Evolutionary conservation across 768 basidiomycete species (phyloP), one percentile per base, ranked within the genome.

Genomic region (Floccularia luteovirens): DNA sequence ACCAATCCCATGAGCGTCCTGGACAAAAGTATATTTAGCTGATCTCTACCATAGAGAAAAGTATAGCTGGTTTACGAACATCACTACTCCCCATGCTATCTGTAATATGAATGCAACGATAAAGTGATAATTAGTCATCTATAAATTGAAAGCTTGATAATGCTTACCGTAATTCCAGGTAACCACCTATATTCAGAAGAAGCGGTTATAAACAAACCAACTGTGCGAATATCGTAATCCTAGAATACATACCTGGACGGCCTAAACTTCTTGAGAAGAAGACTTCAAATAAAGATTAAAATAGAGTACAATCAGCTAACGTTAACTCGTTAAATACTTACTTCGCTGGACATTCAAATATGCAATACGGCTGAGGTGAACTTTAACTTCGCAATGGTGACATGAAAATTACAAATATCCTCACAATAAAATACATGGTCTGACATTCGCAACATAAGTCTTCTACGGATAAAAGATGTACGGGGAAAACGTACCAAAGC

Each of bases 261-360:
- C 21, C 75, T 69, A 49, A 82, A 68, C 25, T 66, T 69, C 52
- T 82, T 82, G 22, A 84, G 59, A 4, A 80, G 71, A 31, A 81
- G 53, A 38, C 70, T 72, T 42, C 16, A 19, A 42, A 23, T 20
- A 4, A 21, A 24, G 22, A 31, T 42, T 11, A 49, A 25, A 22
- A n/a, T 31, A 36, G 38, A 39, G 19, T 48, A 49, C 50, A 38
- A 32, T 42, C 14, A 22, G 16, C n/a, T 23, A 31, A 31, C 21
- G 5, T 17, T 7, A 3, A 30, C 28, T 16, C 16, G 16, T 28
- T 4, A 17, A 16, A 22, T 4, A 50, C 67, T 24, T 44, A 82
- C 80, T 86, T 87, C 20, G 79, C 72, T 0, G 82, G 82, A 43
- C 75, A 79, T 60, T 85, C 82, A 42, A 79, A 80, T 36, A 75